Conservation (phyloP, 2,329 filamentous ascomycete genomes). For the Phoma herbarum region DNA sequence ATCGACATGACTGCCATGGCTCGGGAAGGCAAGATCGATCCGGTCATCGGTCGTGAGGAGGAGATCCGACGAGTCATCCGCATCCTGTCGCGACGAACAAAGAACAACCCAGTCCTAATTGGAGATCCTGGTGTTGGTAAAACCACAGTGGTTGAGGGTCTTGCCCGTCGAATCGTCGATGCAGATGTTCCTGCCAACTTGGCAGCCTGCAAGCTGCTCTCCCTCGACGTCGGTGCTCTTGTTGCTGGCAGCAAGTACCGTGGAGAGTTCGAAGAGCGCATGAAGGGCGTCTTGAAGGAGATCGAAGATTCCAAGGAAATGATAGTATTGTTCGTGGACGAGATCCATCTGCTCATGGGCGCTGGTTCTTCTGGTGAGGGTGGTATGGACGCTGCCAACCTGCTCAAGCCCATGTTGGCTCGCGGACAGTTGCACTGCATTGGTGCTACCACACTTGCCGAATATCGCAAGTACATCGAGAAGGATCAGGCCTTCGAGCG, state of each 20-base stretch:
- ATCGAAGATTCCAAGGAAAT: slow-evolving; percentile 94
- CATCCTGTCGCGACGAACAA: slow-evolving; percentile 90
- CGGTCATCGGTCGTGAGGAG: slow-evolving; percentile 95
- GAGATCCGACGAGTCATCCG: slow-evolving; percentile 92
- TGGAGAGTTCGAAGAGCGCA: slow-evolving; percentile 97
- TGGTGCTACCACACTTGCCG: slow-evolving; percentile 90
- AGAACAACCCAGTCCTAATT: slow-evolving; percentile 98
- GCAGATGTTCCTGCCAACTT: slow-evolving; percentile 95
- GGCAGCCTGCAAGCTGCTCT: slow-evolving; percentile 90
- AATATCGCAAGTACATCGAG: slow-evolving; percentile 99
- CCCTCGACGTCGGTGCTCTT: slow-evolving; percentile 91
- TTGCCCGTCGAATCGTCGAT: slow-evolving; percentile 95
- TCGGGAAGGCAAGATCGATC: slow-evolving; percentile 96
- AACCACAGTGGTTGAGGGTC: slow-evolving; percentile 95
- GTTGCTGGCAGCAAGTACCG: slow-evolving; percentile 98
- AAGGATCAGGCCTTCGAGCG: slow-evolving; percentile 98
- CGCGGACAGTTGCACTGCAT: slow-evolving; percentile 97
- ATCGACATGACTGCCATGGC: slow-evolving; percentile 98
- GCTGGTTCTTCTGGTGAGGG: slow-evolving; percentile 93
- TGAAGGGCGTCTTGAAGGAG: slow-evolving; percentile 99
- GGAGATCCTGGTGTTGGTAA: slow-evolving; percentile 98
- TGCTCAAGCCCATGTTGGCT: slow-evolving; percentile 97
- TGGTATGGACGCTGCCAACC: slow-evolving; percentile 97
- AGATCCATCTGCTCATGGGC: slow-evolving; percentile 98
- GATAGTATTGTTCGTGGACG: slow-evolving; percentile 97